These are phyloP conservation scores for Fusarium metavorans DNA, from an alignment of 2,329 filamentous ascomycete species.

Conservation along the genomic window DNA sequence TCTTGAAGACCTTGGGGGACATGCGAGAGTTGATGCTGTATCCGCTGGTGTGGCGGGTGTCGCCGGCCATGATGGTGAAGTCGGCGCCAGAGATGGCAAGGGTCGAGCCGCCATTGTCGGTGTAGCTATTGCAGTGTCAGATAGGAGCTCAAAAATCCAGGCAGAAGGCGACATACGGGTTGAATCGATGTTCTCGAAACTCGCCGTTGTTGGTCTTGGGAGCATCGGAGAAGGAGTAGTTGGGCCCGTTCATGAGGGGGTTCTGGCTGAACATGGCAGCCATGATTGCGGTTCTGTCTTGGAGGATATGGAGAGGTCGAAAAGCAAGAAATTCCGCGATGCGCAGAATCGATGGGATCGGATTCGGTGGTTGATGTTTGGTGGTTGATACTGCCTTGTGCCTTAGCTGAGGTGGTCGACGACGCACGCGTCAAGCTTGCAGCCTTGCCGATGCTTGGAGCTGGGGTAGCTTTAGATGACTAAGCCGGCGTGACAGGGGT, in stretches of 20 bases:
- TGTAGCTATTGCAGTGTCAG: constrained; percentile 73
- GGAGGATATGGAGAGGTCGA: neutral
- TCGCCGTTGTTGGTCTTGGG: constrained; percentile 66
- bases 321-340: constrained; percentile 7
- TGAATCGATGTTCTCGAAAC: constrained; percentile 83
- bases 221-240: constrained; percentile 75
- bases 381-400: constrained; percentile 38
- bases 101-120: constrained; percentile 97
- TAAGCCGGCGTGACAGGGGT: constrained; percentile 48
- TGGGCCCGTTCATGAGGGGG: constrained; percentile 75
- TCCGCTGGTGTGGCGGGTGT: constrained; percentile 94
- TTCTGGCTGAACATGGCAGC: constrained; percentile 78
- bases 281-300: constrained; percentile 57
- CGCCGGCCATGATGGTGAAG: constrained; percentile 96
- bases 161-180: constrained; percentile 74
- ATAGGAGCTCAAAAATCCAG: neutral
- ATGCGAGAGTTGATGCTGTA: constrained; percentile 99
- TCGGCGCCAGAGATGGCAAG: constrained; percentile 93
- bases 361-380: constrained; percentile 23
- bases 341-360: constrained; percentile 15
- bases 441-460: constrained; percentile 58
- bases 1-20: constrained; percentile 96
- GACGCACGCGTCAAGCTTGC: constrained; percentile 60
- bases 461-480: constrained; percentile 57
- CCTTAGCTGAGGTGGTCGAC: constrained; percentile 47